Base-by-base conservation (phyloP, 225 moss, liverwort and hornwort species). In the Neckera pumila region DNA sequence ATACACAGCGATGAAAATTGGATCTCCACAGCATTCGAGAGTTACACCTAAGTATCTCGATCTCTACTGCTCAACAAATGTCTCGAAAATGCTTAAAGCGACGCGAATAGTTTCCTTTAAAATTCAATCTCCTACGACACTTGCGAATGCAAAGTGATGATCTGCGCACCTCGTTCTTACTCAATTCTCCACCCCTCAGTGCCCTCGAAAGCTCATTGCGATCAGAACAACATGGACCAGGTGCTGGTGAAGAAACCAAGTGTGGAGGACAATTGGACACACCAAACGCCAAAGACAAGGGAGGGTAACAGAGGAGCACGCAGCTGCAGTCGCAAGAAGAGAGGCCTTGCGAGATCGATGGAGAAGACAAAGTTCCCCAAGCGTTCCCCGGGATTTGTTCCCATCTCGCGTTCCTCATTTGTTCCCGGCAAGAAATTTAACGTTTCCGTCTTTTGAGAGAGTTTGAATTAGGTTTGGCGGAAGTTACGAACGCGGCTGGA, bases 161-260 rank as follows among this genome's bases (percentile, higher is more conserved):
- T 20, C 30, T 30, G 26, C 80, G 61, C 81, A 66, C 70, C 67
- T 84, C 83, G 62, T 70, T 86, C 90, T 84, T 34, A 28, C 89
- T 47, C 84, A 76, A 78, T 86, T 89, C 92, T 82, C 30, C 87
- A 87, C 89, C 85, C 20, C 74, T 79, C 36, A 25, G 60, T 40
- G 54, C 65, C 19, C 60, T 47, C 17, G 45, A 71, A 18, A 38
- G 36, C 83, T 86, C 64, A 87, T 85, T 86, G 56, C 58, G 69
- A 88, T 87, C 92, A 91, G 33, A 66, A 30, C 82, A 67, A 83
- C 83, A 88, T n/a, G n/a, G n/a, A n/a, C 57, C 79, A 89, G 92
- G 90, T 60, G 87, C 78, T 76, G 36, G 72, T 33, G 54, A 81
- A 5, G 56, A 28, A 74, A 16, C 26, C 53, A 36, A 75, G 43